These are phyloP conservation scores for Xylariaceae sp. DNA, from an alignment of 2,329 filamentous ascomycete genomes.

Conservation along the genomic window DNA sequence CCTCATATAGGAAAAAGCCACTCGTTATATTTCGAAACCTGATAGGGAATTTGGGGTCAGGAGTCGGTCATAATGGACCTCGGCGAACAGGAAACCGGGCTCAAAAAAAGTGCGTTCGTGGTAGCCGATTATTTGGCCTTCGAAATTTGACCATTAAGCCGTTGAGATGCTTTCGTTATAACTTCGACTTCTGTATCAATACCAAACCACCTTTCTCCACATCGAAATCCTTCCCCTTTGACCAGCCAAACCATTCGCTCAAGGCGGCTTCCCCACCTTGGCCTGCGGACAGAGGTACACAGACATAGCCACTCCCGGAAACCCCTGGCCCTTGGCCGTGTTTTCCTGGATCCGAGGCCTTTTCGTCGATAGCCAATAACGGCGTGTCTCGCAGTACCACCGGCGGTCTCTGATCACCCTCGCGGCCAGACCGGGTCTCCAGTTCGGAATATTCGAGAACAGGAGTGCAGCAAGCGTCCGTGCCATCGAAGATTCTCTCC, in stretches of 20 bases:
- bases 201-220: conserved; percentile 65
- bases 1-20: background rate
- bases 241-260: conserved; percentile 77
- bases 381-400: conserved; percentile 74
- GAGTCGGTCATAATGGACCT: conserved; percentile 1
- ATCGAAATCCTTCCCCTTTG: conserved; percentile 70
- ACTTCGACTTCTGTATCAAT: conserved; percentile 47
- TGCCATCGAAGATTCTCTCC: conserved; percentile 85
- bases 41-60: background rate
- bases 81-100: conserved; percentile 1
- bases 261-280: conserved; percentile 73
- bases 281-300: conserved; percentile 63
- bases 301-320: conserved; percentile 68
- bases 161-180: conserved; percentile 36
- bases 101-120: conserved; percentile 6
- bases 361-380: conserved; percentile 61
- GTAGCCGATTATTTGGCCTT: background rate
- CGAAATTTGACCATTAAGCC: background rate
- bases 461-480: conserved; percentile 90
- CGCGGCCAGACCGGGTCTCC: conserved; percentile 43
- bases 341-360: conserved; percentile 41
- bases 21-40: background rate
- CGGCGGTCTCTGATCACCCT: conserved; percentile 71
- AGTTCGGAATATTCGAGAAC: conserved; percentile 69
- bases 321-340: conserved; percentile 68